These are phyloP conservation scores for Candida freyschussii DNA, from an alignment of 1,139 yeast genomes.

Conservation along the genomic window DNA sequence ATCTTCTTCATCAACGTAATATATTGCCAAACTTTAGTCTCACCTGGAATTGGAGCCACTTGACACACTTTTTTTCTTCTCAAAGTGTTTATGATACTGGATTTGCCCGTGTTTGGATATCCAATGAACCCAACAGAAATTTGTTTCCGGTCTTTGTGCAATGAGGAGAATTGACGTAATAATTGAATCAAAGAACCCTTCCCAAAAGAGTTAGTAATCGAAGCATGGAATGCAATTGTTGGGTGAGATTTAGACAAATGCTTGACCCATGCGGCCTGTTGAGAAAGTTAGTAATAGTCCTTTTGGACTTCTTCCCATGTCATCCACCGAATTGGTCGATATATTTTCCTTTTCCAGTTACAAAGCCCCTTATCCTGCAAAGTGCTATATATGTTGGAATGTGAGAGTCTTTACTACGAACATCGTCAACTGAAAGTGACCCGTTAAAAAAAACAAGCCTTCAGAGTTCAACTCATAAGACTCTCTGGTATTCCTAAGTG, in stretches of 20 bases:
- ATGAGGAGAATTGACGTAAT: slow-evolving; percentile 83
- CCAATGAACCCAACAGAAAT: slow-evolving; percentile 97
- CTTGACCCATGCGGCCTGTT: slow-evolving; percentile 97
- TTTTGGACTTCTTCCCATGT: slow-evolving; percentile 1
- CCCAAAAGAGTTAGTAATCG: slow-evolving; percentile 95
- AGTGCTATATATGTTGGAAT: slow-evolving; percentile 25
- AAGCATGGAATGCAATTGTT: slow-evolving; percentile 96
- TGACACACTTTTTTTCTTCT: slow-evolving; percentile 93
- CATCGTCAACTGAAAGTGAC: slow-evolving; percentile 25
- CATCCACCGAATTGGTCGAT: neutral
- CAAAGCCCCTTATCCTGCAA: slow-evolving; percentile 1
- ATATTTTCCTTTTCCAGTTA: neutral
- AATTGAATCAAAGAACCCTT: slow-evolving; percentile 93
- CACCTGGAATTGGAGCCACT: slow-evolving; percentile 99
- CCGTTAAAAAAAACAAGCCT: slow-evolving; percentile 26
- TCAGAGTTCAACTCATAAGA: slow-evolving; percentile 65
- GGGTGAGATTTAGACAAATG: slow-evolving; percentile 89
- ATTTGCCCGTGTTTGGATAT: slow-evolving; percentile 95
- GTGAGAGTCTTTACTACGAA: slow-evolving; percentile 79
- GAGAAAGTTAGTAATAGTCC: slow-evolving; percentile 40
- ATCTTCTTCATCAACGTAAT: slow-evolving; percentile 94
- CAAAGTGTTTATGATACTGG: slow-evolving; percentile 89
- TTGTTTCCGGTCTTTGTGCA: slow-evolving; percentile 92
- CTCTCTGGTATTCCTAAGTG: slow-evolving; percentile 28
- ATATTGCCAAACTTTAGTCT: slow-evolving; percentile 98